Evolutionary conservation across 2,329 filamentous ascomycete species (phyloP), one percentile per base, ranked within the genome.

Genomic region (Thielaviopsis cerberus): DNA sequence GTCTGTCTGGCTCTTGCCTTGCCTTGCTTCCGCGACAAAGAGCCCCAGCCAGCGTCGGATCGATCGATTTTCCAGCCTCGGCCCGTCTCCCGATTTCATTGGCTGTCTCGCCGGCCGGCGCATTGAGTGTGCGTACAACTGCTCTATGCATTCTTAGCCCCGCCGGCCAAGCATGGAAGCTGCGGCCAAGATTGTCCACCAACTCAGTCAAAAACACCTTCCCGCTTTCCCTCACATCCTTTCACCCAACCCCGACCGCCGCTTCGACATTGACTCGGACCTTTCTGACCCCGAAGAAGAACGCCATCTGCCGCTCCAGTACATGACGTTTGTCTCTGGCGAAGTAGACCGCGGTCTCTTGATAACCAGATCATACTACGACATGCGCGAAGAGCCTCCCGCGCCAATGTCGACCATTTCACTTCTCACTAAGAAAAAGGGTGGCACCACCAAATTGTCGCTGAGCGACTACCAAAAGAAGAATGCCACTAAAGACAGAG

Each of bases 401-500:
- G 72, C 71, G 45, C 68, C 69, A 59, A 63, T 67, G 51, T 67
- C 69, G 58, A 67, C 66, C 61, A 63, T 71, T 57, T 68, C 71
- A 62, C 67, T 67, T 55, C 70, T 67, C 62, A 67, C 67, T 61
- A 72, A 75, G 64, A 79, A 74, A 67, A 79, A 78, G 69, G 17
- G 11, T 45, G 37, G 37, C 20, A 65, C 67, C 51, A 71, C 68
- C 54, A 79, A 80, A 66, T 66, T 81, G 62, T 79, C 77, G 15
- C 67, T 81, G 61, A 78, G 75, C 67, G 78, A 81, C 65, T 81
- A 80, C 63, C 77, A 77, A 67, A 80, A 77, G 61, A 76, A 76
- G 66, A 76, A 68, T 24, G 48, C 26, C 11, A 24, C 30, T 37
- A 41, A 23, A 27, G 54, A 22, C 13, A 51, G n/a, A 17, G 41